phyloP scores from a whole-genome alignment of 768 basidiomycete species.

The Rubroboletus pulcherrimus region DNA sequence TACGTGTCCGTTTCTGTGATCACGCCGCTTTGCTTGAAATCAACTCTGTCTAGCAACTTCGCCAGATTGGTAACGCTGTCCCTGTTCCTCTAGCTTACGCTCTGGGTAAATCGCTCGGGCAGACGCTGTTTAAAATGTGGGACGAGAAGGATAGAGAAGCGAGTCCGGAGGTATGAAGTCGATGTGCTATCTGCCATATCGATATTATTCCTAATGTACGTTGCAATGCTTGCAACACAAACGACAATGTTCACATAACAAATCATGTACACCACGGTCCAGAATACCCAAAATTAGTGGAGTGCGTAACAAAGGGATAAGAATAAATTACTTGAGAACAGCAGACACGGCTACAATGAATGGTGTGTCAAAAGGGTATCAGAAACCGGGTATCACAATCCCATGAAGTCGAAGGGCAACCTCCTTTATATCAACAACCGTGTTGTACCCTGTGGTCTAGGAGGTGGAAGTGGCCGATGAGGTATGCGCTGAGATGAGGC shows the following conservation, averaged over 20 bases:
- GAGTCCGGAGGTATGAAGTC: constrained; percentile 39
- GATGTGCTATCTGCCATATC: not conserved
- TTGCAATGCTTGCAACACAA: not conserved
- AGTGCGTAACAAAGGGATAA: not conserved
- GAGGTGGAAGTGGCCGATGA: constrained; percentile 27
- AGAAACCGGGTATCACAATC: constrained; percentile 14
- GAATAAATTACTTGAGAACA: constrained; percentile 13
- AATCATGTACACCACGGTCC: not conserved
- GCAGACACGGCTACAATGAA: not conserved
- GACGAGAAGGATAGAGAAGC: constrained; percentile 39
- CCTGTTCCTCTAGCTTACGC: constrained; percentile 67
- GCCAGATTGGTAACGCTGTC: constrained; percentile 80
- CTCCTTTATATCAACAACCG: constrained; percentile 12
- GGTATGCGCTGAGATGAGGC: constrained; percentile 35
- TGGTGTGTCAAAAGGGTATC: constrained; percentile 16
- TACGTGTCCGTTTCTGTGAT: constrained; percentile 32
- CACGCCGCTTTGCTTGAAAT: not conserved
- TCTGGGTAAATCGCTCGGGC: constrained; percentile 46
- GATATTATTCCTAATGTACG: constrained; percentile 3
- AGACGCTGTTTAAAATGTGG: constrained; percentile 47
- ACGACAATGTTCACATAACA: not conserved
- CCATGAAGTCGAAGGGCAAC: not conserved
- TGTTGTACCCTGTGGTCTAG: constrained; percentile 12
- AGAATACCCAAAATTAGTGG: not conserved
- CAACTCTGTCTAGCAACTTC: constrained; percentile 50